Evolutionary conservation across 805 yeast species (phyloP), one percentile per base, ranked within the genome.

Genomic region (Metschnikowia proteae): DNA sequence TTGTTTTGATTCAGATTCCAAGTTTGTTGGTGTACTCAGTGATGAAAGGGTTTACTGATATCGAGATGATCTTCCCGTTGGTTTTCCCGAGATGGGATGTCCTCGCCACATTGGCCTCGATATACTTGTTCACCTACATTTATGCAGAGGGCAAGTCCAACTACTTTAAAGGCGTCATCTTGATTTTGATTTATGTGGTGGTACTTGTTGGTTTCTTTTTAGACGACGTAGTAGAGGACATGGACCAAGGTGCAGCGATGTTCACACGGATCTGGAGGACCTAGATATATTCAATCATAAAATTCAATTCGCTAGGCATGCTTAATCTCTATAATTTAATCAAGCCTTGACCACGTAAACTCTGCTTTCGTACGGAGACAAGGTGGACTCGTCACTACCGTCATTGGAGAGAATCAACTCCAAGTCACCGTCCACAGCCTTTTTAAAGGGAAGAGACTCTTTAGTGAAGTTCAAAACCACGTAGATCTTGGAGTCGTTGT

Each of bases 111-210:
- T 76, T 90, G 50, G 80, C 88, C 31, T 85, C 96, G 48, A 94
- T 92, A 48, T 88, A 89, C 52, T 71, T 94, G 66, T 92, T 89
- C 73, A 87, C 96, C 1, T 92, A 94, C 66, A 81, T 94, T 48
- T 94, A 94, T 65, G 96, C 97, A 0, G 99, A 94, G 63, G 99
- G 99, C 2, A 90, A 91, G 62, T 86, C 96, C 29, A 94, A 94
- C 64, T 94, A 94, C 65, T 92, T 94, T 77, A 94, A 94, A 66
- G 98, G 99, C 1, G 84, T 91, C 11, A 88, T 94, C 56, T 71
- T 92, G 62, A 81, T 92, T 9, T 76, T 94, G 54, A 76, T 88
- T 30, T 92, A 92, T 62, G 60, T 82, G 33, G 88, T 88, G 31
- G 82, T 88, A 7, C 70, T 88, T 47, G 71, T 81, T 43, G 99